Conservation (phyloP, 805 yeast genomes). For the Hanseniaspora taiwanica region DNA sequence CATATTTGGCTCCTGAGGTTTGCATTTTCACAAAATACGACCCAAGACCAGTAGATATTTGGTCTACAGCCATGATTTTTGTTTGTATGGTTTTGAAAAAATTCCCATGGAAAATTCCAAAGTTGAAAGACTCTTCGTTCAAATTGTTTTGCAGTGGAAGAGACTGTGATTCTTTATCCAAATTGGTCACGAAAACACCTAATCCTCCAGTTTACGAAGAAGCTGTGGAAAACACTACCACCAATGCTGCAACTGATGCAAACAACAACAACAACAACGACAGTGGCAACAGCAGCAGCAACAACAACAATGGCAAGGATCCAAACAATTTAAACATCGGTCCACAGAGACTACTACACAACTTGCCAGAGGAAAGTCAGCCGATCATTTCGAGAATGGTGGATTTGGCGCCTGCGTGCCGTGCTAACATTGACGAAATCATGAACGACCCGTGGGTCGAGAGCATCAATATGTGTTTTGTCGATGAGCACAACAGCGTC, state of each 20-base stretch:
- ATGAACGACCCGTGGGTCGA: constrained; percentile 60
- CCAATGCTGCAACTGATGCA: no score
- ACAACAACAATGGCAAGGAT: constrained; percentile 19
- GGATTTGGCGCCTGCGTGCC: constrained; percentile 72
- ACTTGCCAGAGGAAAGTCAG: constrained; percentile 59
- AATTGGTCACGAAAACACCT: constrained; percentile 42
- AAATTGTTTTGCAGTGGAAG: constrained; percentile 68
- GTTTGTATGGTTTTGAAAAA: constrained; percentile 86
- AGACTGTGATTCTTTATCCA: constrained; percentile 53
- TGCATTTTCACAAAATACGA: constrained; percentile 71
- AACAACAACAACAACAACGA: no score
- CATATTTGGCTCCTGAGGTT: constrained; percentile 87
- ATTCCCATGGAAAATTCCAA: constrained; percentile 93
- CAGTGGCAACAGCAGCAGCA: constrained; percentile 9
- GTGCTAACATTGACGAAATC: constrained; percentile 69
- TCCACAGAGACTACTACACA: constrained; percentile 55
- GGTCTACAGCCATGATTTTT: constrained; percentile 86
- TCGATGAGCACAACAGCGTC: constrained; percentile 29
- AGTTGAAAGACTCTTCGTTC: constrained; percentile 67
- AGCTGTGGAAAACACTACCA: constrained; percentile 5
- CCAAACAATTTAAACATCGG: constrained; percentile 60
- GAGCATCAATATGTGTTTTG: constrained; percentile 49
- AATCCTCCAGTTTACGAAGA: constrained; percentile 29
- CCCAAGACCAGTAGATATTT: constrained; percentile 86
- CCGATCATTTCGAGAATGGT: constrained; percentile 64